Percentiles rank a stretch among this genome's conserved stretches.
Evolutionary conservation across 1,284 basidiomycete genomes (phyloP).

Genomic region (Albatrellus sp.): DNA sequence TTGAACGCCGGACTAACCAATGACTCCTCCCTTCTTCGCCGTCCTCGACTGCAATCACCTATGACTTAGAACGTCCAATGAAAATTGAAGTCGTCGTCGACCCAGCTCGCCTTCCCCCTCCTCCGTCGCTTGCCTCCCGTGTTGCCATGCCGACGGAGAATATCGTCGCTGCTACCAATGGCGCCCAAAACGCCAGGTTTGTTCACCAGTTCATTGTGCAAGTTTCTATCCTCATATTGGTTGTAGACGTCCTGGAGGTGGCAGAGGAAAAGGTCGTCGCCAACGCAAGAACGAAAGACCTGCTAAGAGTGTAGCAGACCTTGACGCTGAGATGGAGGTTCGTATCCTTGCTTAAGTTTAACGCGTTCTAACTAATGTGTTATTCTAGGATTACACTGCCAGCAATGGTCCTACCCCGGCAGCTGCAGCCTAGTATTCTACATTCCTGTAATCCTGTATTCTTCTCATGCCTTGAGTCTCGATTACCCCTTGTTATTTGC

Average conservation of each 20-base stretch:
- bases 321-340: slow-evolving; percentile 82
- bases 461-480: not conserved
- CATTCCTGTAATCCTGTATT: slow-evolving; percentile 9
- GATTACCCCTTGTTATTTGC: too few relatives aligned
- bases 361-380: slow-evolving; percentile 1
- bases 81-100: slow-evolving; percentile 96
- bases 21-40: slow-evolving; percentile 17
- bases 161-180: slow-evolving; percentile 19
- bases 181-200: slow-evolving; percentile 29
- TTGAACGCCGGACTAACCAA: slow-evolving; percentile 55
- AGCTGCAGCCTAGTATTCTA: slow-evolving; percentile 12
- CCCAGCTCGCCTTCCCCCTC: slow-evolving; percentile 60
- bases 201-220: slow-evolving; percentile 13
- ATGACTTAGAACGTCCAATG: slow-evolving; percentile 80
- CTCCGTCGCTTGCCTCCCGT: slow-evolving; percentile 51
- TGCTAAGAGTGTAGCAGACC: slow-evolving; percentile 57
- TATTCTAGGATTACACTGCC: slow-evolving; percentile 55
- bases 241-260: slow-evolving; percentile 37
- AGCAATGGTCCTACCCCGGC: slow-evolving; percentile 29
- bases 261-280: slow-evolving; percentile 27
- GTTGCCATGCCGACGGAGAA: slow-evolving; percentile 49
- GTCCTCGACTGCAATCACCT: slow-evolving; percentile 9
- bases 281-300: slow-evolving; percentile 58
- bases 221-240: slow-evolving; percentile 21
- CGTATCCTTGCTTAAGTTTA: slow-evolving; percentile 10